These are phyloP conservation scores for Epichloe glyceriae DNA, from an alignment of 2,329 filamentous ascomycete species.

Conservation along the genomic window DNA sequence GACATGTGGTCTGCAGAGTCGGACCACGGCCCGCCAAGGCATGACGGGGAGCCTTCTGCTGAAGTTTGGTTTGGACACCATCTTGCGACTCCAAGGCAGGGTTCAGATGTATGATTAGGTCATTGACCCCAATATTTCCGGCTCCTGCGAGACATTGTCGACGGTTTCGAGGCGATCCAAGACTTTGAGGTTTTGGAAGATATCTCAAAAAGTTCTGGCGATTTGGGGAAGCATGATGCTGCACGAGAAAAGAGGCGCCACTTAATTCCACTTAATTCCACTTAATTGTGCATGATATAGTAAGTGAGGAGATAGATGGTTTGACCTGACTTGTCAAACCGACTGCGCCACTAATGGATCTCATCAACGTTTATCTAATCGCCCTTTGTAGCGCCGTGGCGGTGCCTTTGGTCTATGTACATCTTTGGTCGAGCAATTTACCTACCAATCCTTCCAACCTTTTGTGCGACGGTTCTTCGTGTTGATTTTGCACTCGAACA, in stretches of 20 bases:
- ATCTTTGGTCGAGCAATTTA: too few species aligned
- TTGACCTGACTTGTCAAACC: too few species aligned
- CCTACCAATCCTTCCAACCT: too few species aligned
- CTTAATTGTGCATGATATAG: too few species aligned
- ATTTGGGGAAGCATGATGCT: background rate
- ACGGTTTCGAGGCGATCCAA: background rate
- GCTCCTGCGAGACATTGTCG: background rate
- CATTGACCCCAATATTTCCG: background rate
- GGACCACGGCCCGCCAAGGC: background rate
- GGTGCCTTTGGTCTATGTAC: too few species aligned
- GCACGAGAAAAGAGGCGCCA: background rate
- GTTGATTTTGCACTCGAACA: too few species aligned
- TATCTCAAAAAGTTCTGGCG: background rate
- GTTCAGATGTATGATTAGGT: background rate
- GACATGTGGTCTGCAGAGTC: constrained; percentile 25
- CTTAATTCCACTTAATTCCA: too few species aligned
- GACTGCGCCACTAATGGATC: too few species aligned
- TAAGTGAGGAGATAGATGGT: too few species aligned
- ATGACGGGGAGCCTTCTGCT: background rate
- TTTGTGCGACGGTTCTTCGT: too few species aligned
- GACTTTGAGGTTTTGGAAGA: background rate
- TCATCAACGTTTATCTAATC: too few species aligned
- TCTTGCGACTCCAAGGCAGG: background rate
- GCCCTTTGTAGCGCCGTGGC: too few species aligned
- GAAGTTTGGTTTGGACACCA: background rate